Conservation (phyloP, 2,329 filamentous ascomycete species). For the Xylariales sp. region DNA sequence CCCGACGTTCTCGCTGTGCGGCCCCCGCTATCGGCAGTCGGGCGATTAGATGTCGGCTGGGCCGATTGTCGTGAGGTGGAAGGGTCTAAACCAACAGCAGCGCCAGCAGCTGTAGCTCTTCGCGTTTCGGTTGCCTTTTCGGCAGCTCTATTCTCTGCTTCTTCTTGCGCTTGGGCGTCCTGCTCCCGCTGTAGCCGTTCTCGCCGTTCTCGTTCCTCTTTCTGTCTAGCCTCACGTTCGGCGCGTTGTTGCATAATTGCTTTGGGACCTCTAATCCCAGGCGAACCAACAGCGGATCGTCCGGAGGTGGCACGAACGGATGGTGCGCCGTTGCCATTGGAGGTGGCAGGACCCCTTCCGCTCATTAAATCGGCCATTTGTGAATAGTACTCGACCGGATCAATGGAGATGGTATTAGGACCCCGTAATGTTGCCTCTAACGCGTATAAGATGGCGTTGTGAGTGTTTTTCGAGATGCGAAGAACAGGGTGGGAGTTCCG, state of each 20-base stretch:
- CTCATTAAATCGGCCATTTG: conserved; percentile 85
- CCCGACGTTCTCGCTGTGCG: conserved; percentile 38
- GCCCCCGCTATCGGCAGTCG: conserved; percentile 38
- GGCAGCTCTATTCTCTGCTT: conserved; percentile 70
- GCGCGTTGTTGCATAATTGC: conserved; percentile 91
- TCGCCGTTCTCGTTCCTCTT: conserved; percentile 65
- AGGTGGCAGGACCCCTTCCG: conserved; percentile 65
- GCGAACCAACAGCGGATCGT: conserved; percentile 64
- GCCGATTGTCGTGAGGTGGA: conserved; percentile 40
- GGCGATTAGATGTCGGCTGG: conserved; percentile 42
- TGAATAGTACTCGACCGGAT: conserved; percentile 87
- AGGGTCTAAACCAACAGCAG: conserved; percentile 43
- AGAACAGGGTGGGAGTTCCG: conserved; percentile 60
- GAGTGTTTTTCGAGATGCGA: conserved; percentile 84
- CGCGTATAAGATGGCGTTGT: conserved; percentile 90
- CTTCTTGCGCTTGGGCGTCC: conserved; percentile 65
- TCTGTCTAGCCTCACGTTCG: conserved; percentile 78
- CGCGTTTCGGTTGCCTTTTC: conserved; percentile 45
- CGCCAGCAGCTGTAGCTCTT: conserved; percentile 58
- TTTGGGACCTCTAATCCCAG: conserved; percentile 82
- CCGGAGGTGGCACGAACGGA: conserved; percentile 59
- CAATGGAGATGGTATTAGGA: conserved; percentile 84
- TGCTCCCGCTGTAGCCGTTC: conserved; percentile 61
- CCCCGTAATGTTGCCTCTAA: conserved; percentile 90
- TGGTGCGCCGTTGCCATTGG: conserved; percentile 65